Base-by-base conservation (phyloP, 176 grass and related monocot species). In the Urochloa ruziziensis region DNA sequence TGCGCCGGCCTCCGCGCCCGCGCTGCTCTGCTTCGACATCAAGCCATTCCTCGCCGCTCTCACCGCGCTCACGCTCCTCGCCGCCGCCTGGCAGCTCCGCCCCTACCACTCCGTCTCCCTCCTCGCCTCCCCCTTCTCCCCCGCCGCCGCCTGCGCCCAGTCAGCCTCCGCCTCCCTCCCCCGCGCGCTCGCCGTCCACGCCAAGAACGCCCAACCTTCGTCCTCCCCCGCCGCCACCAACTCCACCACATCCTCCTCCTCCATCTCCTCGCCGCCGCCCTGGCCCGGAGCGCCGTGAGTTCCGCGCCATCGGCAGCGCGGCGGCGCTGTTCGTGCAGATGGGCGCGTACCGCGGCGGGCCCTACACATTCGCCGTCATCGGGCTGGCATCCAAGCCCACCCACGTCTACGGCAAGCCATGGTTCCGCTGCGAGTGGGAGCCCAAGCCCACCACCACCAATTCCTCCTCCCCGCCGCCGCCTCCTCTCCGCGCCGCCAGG, bases 301-400 rank as follows among this genome's bases (percentile, higher is more conserved):
- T 97, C 90, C 88, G 71, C 40, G 72, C 86, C 3, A 91, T 91
- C 44, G 94, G 94, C 21, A 94, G 86, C 82, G 94, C 92, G 0
- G 94, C 92, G 25, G 90, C 94, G 82, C 90, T 97, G 60, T 97
- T 97, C 67, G 94, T 97, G 32, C 92, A 94, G 82, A 94, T 97
- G 88, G 92, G 92, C 8, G 92, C 94, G 2, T 94, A 97, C 78
- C 92, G 94, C 4, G 94, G 94, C 29, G 94, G 94, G 3, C 83
- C 92, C 5, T 87, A 84, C 92, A 97, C 94, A 11, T 97, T 97
- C 77, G 90, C 94, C 0, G 44, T 97, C 36, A 44, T 92, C 19
- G 94, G 94, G 7, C 87, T 97, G n/a, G 92, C 94, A 0, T 97
- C 92, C 52, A 97, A 97, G 86, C 94, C 94, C n/a, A 83, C 47